Evolutionary conservation across 2,329 filamentous ascomycete species (phyloP).

Genomic region (Beauveria sp.): DNA sequence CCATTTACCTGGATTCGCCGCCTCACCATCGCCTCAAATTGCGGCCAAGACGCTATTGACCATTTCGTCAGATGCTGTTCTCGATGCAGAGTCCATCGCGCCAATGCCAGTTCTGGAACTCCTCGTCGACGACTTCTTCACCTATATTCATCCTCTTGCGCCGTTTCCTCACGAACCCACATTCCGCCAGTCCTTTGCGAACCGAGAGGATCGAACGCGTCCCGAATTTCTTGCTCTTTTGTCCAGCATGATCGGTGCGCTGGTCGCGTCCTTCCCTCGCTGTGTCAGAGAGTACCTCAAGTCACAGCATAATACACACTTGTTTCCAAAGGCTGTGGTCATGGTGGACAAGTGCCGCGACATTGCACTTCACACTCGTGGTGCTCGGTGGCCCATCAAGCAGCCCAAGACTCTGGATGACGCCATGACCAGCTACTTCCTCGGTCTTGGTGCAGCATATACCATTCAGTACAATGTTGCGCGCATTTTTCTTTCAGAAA

Average conservation of each 20-base stretch:
- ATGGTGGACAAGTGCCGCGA: constrained; percentile 65
- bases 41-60: constrained; percentile 43
- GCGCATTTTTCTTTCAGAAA: constrained; percentile 65
- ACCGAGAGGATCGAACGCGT: constrained; percentile 58
- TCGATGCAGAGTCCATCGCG: constrained; percentile 63
- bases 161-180: constrained; percentile 75
- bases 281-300: constrained; percentile 65
- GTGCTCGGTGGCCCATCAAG: constrained; percentile 42
- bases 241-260: constrained; percentile 63
- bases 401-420: constrained; percentile 43
- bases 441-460: constrained; percentile 60
- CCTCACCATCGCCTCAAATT: constrained; percentile 37
- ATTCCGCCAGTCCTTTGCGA: constrained; percentile 61
- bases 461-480: constrained; percentile 61
- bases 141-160: constrained; percentile 68
- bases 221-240: constrained; percentile 63
- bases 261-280: constrained; percentile 71
- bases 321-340: constrained; percentile 61
- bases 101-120: constrained; percentile 60
- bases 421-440: constrained; percentile 68
- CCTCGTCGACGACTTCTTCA: constrained; percentile 75
- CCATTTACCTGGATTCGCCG: constrained; percentile 13
- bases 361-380: constrained; percentile 60
- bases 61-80: constrained; percentile 30
- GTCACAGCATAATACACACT: constrained; percentile 51